phyloP scores from a whole-genome alignment of 108 stramenopile genomes.

The Skeletonema costatum region DNA sequence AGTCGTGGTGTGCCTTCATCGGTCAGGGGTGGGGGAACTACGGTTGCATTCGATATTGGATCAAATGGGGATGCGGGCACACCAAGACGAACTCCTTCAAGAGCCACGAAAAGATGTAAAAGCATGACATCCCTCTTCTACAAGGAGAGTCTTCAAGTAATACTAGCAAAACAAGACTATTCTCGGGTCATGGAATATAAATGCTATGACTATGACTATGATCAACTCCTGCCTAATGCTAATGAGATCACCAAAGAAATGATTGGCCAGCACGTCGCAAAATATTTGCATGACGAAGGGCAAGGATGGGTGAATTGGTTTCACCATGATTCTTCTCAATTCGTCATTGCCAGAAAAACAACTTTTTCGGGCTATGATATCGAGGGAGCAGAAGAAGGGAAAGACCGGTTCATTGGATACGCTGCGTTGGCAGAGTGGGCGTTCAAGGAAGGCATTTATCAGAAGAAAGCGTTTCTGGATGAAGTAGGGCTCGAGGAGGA shows the following conservation, averaged over 20 bases:
- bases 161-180: not conserved
- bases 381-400: not conserved
- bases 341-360: not conserved
- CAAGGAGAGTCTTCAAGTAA: not conserved
- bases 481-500: not conserved
- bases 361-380: not conserved
- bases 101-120: not conserved
- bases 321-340: not conserved
- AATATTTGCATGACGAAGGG: not conserved
- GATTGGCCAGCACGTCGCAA: not conserved
- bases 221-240: not conserved
- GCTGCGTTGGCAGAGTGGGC: not conserved
- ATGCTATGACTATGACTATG: not conserved
- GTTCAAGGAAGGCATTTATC: not conserved
- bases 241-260: not conserved
- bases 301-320: not conserved
- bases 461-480: not conserved
- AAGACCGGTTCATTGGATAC: not conserved
- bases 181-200: not conserved
- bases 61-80: not conserved
- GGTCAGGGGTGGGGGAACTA: not conserved
- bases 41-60: not conserved
- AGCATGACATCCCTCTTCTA: not conserved
- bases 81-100: not conserved
- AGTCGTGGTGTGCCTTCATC: not conserved